Conservation (phyloP, 768 basidiomycete species). For the Auriscalpium orientale region DNA sequence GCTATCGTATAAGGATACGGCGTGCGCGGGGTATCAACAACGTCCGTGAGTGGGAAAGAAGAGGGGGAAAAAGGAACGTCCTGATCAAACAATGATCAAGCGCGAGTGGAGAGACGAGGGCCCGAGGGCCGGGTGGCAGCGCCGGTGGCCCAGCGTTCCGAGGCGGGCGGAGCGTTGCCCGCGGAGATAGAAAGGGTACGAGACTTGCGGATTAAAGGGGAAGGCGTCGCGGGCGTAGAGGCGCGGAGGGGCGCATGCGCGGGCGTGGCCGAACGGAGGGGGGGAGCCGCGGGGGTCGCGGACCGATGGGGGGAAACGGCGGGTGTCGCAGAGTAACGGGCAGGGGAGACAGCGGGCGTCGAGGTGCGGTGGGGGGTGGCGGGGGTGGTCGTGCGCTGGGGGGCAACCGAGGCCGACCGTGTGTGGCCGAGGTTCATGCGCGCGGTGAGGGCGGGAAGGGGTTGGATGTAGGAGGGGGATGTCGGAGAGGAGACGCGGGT, state of each 20-base stretch:
- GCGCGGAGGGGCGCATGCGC: constrained; percentile 5
- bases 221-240: constrained; percentile 8
- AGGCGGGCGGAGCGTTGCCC: neutral
- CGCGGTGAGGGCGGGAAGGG: constrained; percentile 2
- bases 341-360: neutral
- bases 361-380: neutral
- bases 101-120: constrained; percentile 9
- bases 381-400: neutral
- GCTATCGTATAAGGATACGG: constrained; percentile 15
- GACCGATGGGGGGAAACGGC: neutral
- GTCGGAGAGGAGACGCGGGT: constrained; percentile 17
- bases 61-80: constrained; percentile 1
- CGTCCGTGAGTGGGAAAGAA: constrained; percentile 6
- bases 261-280: neutral
- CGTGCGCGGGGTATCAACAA: constrained; percentile 14
- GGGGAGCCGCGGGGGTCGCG: neutral
- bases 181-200: constrained; percentile 14
- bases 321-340: neutral
- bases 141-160: neutral
- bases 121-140: constrained; percentile 11
- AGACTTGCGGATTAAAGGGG: constrained; percentile 11
- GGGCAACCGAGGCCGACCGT: constrained; percentile 9
- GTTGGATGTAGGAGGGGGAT: constrained; percentile 3
- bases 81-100: constrained; percentile 8
- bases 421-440: constrained; percentile 4